Evolutionary conservation across 805 yeast species (phyloP), one percentile per base, ranked within the genome.

Genomic region (Ogataea thermomethanolica): DNA sequence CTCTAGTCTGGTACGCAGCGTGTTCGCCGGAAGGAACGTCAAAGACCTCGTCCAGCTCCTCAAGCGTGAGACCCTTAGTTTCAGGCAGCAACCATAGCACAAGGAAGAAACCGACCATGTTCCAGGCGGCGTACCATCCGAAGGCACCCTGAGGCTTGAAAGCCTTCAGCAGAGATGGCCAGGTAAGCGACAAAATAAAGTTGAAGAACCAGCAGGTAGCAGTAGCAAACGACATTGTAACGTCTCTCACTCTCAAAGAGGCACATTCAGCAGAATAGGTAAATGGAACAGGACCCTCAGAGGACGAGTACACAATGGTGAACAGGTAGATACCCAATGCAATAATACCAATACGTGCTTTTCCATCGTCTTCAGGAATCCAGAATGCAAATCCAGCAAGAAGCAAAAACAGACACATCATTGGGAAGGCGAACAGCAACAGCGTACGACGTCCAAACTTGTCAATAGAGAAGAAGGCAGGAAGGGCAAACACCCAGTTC

Each of bases 271-370:
- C 95, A 22, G 89, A 80, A 56, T 87, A 84, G 2, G 93, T 83
- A 67, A 87, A 86, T 4, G 95, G 95, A 33, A 87, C 93, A 8
- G 93, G 95, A 33, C 95, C 95, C 60, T 84, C 87, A 40, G 95
- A 91, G 3, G 84, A 78, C 0, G 95, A 84, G 64, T 87, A 87
- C 42, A 83, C 81, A 32, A 78, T 73, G 0, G 87, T 69, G 63
- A 75, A 86, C 22, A 87, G 57, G 58, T 87, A 87, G 44, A 87
- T 80, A 51, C 93, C 95, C 46, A 78, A 64, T 4, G 82, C 70
- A 41, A 85, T 79, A 35, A 82, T 71, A 7, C 80, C 95, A 44
- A 82, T 62, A 55, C 84, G 73, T 6, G 80, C 81, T 7, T 74
- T 61, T 21, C 55, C 56, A 8, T 58, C 51, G 7, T 39, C 44